A percentile compares a stretch with the other conserved stretches of the same genome.
Conservation (phyloP, 139 green algal species). For the Chlamydomonas incerta region DNA sequence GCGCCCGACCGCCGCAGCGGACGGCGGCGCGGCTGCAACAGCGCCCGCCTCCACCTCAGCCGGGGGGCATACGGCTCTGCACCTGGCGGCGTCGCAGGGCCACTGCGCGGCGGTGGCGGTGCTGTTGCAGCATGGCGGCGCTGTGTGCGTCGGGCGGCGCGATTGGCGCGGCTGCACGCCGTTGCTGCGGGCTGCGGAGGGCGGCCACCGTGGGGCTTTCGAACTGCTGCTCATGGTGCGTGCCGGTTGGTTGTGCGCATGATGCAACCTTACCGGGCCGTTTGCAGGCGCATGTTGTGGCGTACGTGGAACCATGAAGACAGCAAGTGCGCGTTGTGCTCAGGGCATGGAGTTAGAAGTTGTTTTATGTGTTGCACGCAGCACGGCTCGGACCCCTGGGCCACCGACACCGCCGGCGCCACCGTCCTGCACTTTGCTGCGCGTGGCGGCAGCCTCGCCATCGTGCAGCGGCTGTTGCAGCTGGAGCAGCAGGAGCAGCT, state of each 20-base stretch:
- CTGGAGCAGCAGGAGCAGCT: neutral
- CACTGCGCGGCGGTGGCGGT: conserved; percentile 22
- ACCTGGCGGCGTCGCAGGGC: conserved; percentile 12
- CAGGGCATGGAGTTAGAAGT: neutral
- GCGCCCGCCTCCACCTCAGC: too few relatives aligned
- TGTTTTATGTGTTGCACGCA: too few relatives aligned
- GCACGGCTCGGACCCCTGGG: conserved; percentile 22
- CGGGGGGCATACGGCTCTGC: conserved; percentile 29
- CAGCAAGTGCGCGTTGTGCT: neutral
- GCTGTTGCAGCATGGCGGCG: conserved; percentile 30
- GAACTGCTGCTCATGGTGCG: conserved; percentile 36
- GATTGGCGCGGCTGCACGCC: conserved; percentile 17
- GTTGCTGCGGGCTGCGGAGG: conserved; percentile 30
- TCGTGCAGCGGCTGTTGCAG: conserved; percentile 25
- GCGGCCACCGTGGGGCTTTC: conserved; percentile 29
- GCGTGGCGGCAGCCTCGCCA: conserved; percentile 18
- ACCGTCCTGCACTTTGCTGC: conserved; percentile 26
- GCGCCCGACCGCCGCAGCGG: neutral
- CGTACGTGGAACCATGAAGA: too few relatives aligned
- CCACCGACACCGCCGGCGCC: conserved; percentile 12
- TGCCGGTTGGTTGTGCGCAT: too few relatives aligned
- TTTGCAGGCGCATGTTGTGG: too few relatives aligned
- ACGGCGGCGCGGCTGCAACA: neutral
- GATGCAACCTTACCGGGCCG: too few relatives aligned
- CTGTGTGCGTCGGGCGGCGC: neutral